Evolutionary conservation across 257 asterid genomes (phyloP).

Genomic region (Nicotiana otophora): DNA sequence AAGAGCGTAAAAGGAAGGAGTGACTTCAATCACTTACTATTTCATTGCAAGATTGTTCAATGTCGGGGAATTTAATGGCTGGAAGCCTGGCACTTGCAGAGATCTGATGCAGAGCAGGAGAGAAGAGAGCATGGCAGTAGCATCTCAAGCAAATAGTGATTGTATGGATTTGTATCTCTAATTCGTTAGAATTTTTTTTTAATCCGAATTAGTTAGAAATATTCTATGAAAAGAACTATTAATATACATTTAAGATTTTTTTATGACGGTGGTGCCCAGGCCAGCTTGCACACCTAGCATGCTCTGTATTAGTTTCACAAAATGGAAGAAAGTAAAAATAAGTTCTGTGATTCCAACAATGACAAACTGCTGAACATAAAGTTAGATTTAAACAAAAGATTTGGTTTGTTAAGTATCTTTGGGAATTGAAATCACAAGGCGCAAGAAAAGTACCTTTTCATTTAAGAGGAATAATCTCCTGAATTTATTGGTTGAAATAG

Average conservation of each 20-base stretch:
- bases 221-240: background rate
- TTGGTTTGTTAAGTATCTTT: background rate
- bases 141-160: conserved; percentile 3
- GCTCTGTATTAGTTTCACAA: background rate
- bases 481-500: background rate
- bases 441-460: background rate
- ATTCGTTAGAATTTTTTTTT: background rate
- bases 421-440: background rate
- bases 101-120: conserved; percentile 1
- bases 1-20: background rate
- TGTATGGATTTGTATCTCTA: background rate
- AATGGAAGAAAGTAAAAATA: background rate
- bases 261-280: background rate
- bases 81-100: background rate
- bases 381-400: background rate
- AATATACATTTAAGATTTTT: background rate
- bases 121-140: background rate
- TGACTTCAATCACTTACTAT: background rate
- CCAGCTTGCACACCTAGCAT: background rate
- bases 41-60: background rate
- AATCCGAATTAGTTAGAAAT: background rate
- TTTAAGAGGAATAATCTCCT: background rate
- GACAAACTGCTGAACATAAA: background rate
- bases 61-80: background rate
- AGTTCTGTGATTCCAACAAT: background rate